phyloP scores from a whole-genome alignment of 192 early-diverging fungal species.

The Dissophora ornata region DNA sequence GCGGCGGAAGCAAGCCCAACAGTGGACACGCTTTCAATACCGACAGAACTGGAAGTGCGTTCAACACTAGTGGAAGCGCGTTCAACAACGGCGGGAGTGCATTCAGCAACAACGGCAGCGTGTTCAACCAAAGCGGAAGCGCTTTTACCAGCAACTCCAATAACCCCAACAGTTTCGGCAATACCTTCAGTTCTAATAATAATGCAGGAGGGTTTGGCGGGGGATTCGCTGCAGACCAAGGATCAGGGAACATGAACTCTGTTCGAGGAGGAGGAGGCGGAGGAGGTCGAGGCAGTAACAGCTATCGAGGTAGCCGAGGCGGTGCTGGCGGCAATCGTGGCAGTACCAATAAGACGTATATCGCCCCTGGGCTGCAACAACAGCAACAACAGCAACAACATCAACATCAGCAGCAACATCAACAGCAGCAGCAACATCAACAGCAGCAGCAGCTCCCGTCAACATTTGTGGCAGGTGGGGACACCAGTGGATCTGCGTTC shows the following conservation, averaged over 20 bases:
- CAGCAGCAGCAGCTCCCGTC: not conserved
- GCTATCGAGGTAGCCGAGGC: constrained; percentile 27
- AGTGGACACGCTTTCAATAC: too few relatives aligned
- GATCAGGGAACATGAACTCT: constrained; percentile 3
- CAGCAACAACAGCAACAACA: not conserved
- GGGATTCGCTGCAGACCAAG: not conserved
- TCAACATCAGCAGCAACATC: not conserved
- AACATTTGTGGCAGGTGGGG: not conserved
- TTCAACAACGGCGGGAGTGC: not conserved
- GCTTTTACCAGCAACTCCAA: not conserved
- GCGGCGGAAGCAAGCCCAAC: not conserved
- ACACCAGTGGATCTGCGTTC: not conserved
- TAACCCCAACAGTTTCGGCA: not conserved
- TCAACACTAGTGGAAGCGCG: not conserved
- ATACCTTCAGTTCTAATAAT: not conserved
- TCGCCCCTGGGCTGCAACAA: constrained; percentile 23
- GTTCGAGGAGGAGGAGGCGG: constrained; percentile 14
- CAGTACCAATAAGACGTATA: constrained; percentile 35
- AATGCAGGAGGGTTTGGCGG: too few relatives aligned
- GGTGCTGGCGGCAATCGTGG: constrained; percentile 9
- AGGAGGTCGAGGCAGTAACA: constrained; percentile 24
- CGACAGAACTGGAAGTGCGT: not conserved
- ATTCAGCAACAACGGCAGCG: not conserved
- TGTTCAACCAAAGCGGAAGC: not conserved
- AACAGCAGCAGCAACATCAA: constrained; percentile 1